A percentile compares a stretch with the other conserved stretches of the same genome.
phyloP scores from a whole-genome alignment of 1,139 yeast genomes.

The Zygosaccharomyces sapae region DNA sequence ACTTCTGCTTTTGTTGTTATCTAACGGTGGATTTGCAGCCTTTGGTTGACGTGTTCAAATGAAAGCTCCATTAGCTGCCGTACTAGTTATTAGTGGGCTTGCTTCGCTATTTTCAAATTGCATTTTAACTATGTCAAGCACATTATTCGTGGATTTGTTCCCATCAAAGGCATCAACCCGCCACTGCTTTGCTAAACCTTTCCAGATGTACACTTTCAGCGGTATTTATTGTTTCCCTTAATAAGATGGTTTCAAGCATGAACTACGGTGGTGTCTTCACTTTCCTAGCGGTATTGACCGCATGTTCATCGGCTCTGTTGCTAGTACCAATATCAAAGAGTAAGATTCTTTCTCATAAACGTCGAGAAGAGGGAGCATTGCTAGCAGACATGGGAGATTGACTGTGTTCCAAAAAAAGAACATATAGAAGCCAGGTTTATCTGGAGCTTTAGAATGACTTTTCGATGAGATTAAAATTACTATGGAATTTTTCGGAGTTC shows the following conservation, averaged over 20 bases:
- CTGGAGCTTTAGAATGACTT: no score
- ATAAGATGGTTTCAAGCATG: constrained; percentile 47
- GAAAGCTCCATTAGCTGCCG: constrained; percentile 48
- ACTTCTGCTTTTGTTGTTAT: constrained; percentile 39
- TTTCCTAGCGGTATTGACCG: constrained; percentile 44
- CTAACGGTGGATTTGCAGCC: constrained; percentile 41
- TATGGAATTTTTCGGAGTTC: no score
- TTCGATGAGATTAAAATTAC: no score
- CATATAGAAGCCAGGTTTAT: no score
- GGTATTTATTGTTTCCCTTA: constrained; percentile 52
- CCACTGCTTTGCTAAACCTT: constrained; percentile 53
- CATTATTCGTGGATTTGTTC: constrained; percentile 54
- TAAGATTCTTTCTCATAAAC: constrained; percentile 13
- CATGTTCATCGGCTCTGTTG: constrained; percentile 19
- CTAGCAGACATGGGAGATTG: neutral
- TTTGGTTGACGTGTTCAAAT: constrained; percentile 70
- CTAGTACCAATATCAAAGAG: constrained; percentile 29
- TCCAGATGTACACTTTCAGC: constrained; percentile 57
- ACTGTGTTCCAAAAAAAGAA: no score
- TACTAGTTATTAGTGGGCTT: constrained; percentile 52
- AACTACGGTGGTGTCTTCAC: constrained; percentile 59
- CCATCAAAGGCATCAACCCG: constrained; percentile 53
- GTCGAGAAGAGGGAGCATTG: constrained; percentile 5
- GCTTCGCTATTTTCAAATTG: constrained; percentile 53
- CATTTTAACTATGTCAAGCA: constrained; percentile 48